Evolutionary conservation across 108 stramenopile species (phyloP).

Genomic region (Skeletonema costatum): DNA sequence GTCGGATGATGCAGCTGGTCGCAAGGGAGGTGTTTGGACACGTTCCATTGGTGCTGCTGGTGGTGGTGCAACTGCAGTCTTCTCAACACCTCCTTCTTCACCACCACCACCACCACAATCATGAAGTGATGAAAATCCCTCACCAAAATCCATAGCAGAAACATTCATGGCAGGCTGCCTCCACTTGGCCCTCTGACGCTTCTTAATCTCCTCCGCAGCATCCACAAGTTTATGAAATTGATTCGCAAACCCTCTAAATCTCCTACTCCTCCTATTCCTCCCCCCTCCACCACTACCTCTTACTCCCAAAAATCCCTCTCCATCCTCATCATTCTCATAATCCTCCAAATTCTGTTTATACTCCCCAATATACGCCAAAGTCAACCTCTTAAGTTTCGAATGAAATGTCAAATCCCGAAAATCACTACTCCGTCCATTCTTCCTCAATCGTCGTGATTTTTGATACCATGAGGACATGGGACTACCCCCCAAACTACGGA

Average conservation of each 20-base stretch:
- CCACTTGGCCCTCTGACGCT: conserved; percentile 16
- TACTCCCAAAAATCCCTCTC: background rate
- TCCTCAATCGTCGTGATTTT: conserved; percentile 16
- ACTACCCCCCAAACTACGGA: conserved; percentile 55
- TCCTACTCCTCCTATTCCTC: background rate
- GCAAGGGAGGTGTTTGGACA: too few species aligned
- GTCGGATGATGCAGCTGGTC: background rate
- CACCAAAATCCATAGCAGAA: conserved; percentile 1
- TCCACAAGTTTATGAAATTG: conserved; percentile 27
- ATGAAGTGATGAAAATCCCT: background rate
- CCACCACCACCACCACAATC: background rate
- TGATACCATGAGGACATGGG: conserved; percentile 71
- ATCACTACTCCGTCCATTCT: conserved; percentile 23
- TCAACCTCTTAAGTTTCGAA: conserved; percentile 29
- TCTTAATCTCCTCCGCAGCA: conserved; percentile 22
- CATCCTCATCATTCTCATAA: background rate
- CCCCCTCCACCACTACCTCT: background rate
- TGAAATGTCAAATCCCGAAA: conserved; percentile 27
- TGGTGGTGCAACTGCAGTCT: too few species aligned
- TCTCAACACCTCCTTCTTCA: background rate
- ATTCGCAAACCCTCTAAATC: conserved; percentile 15
- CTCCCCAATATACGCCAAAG: conserved; percentile 23
- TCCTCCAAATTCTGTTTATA: conserved; percentile 14
- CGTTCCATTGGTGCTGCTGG: too few species aligned
- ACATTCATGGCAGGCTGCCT: conserved; percentile 25